Evolutionary conservation across 345 rosid species (phyloP), one percentile per base, ranked within the genome.

Genomic region (Eucalyptus virginea): DNA sequence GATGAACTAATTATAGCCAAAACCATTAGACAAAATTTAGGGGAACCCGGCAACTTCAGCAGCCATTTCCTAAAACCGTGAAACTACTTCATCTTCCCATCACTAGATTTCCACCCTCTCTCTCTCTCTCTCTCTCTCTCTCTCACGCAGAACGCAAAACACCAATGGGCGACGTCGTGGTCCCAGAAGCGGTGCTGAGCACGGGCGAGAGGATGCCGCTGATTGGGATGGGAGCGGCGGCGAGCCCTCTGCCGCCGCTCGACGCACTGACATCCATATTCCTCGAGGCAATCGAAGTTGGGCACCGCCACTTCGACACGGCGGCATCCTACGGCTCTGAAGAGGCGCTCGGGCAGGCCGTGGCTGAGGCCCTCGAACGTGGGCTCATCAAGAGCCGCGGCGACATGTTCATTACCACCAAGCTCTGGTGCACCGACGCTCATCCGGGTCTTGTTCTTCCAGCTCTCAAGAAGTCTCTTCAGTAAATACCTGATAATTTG

Each of bases 271-370:
- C 90, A 69, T 24, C 37, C 50, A 87, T 92, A 7, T 58, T 95
- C 32, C 52, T 94, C 1, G 91, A 92, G 4, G 95, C 95, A 6
- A 94, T 95, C 83, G 90, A 88, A 89, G 87, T 90, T 4, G 97
- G 99, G 8, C 95, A 93, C 88, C 91, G 97, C 48, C 99, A 97
- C 87, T 96, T 96, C 24, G 99, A 96, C 88, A 97, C 96, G 0
- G 95, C 99, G 18, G 87, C 93, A 2, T 14, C 86, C 19, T 96
- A 96, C 86, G 90, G 87, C 4, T 83, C 97, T 2, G 98, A 95
- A 90, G 91, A 94, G 86, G 87, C 94, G 3, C 89, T 95, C 4
- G 98, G 96, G 1, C 93, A 89, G 69, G 98, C 96, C 9, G 37
- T 97, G 3, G 72, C 86, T 0, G 94, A 93, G 34, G 97, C 98